Evolutionary conservation across 2,329 filamentous ascomycete species (phyloP).

Genomic region (Fusarium tupiense): DNA sequence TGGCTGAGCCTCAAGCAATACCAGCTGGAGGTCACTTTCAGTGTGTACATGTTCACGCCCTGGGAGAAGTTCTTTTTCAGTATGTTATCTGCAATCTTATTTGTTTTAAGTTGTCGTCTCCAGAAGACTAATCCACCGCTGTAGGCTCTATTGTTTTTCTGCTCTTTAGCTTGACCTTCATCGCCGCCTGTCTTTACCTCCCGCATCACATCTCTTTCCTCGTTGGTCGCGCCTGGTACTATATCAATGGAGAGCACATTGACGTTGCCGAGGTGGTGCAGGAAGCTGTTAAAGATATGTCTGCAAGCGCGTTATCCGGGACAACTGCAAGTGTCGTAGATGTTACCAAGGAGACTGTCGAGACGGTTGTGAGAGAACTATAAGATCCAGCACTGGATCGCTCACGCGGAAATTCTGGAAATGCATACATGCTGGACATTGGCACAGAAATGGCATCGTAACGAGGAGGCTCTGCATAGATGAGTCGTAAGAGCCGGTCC

Average conservation of each 20-base stretch:
- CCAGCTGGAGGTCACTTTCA: constrained; percentile 97
- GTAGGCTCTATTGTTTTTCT: constrained; percentile 92
- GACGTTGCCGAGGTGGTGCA: constrained; percentile 53
- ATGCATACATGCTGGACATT: neutral
- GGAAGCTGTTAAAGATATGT: constrained; percentile 47
- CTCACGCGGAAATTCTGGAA: neutral
- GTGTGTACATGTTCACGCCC: constrained; percentile 95
- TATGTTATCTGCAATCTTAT: constrained; percentile 59
- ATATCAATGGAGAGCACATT: constrained; percentile 84
- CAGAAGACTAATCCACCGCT: constrained; percentile 44
- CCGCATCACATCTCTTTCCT: constrained; percentile 89
- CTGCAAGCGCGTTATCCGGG: constrained; percentile 44
- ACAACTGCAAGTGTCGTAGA: constrained; percentile 40
- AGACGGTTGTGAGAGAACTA: constrained; percentile 49
- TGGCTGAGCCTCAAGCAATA: constrained; percentile 97
- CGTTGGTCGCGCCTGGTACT: constrained; percentile 89
- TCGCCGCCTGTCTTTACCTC: constrained; percentile 90
- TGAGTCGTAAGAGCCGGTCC: neutral
- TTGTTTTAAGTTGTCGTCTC: neutral
- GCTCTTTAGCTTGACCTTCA: constrained; percentile 84
- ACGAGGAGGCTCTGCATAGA: neutral
- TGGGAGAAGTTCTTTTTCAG: constrained; percentile 98
- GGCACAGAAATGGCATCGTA: neutral
- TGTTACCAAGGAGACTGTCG: constrained; percentile 39
- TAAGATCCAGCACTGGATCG: constrained; percentile 22